phyloP scores from a whole-genome alignment of 176 grass and related monocot genomes.

The Hyparrhenia diplandra region DNA sequence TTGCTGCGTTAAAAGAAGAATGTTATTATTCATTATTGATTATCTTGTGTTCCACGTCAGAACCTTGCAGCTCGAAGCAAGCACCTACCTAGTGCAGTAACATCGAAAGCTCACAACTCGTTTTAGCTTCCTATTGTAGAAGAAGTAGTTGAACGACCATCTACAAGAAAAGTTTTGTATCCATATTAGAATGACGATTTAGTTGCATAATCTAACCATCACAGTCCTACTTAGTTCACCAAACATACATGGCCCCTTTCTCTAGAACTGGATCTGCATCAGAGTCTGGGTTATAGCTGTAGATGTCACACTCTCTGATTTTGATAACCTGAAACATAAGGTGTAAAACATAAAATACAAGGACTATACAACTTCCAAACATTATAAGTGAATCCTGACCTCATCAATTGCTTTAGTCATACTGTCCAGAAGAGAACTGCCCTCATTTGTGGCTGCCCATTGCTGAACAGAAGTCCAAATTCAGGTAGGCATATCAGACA shows the following conservation, averaged over 20 bases:
- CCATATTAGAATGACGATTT: conserved; percentile 20
- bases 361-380: neutral
- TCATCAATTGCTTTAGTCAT: conserved; percentile 90
- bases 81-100: conserved; percentile 67
- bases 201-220: neutral
- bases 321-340: conserved; percentile 67
- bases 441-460: conserved; percentile 66
- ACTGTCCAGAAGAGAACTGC: conserved; percentile 74
- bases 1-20: conserved; percentile 44
- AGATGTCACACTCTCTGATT: conserved; percentile 82
- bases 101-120: conserved; percentile 92
- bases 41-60: neutral
- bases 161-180: conserved; percentile 34
- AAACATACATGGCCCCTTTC: conserved; percentile 84
- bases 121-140: conserved; percentile 97
- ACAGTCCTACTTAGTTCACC: neutral
- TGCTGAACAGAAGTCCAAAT: conserved; percentile 42
- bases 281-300: conserved; percentile 88
- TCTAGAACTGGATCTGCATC: conserved; percentile 79
- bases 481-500: neutral
- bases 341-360: neutral
- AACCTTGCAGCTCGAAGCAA: neutral
- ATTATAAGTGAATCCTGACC: conserved; percentile 35
- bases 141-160: conserved; percentile 91
- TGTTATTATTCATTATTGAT: neutral